Evolutionary conservation across 1,284 basidiomycete species (phyloP).

Genomic region (Heterobasidion annosum): DNA sequence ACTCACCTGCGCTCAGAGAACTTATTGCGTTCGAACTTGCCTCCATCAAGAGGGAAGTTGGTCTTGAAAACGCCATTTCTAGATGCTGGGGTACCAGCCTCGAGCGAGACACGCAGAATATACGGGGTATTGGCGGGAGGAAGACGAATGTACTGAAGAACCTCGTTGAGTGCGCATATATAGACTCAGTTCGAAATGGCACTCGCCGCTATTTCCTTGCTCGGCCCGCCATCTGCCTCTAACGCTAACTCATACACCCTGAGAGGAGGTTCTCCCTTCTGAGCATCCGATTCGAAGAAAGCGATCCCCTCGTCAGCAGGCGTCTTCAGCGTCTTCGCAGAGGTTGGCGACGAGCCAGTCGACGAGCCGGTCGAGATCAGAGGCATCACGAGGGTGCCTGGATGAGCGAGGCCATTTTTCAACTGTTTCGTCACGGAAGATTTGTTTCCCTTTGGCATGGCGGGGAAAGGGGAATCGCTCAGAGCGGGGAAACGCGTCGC

Average conservation of each 20-base stretch:
- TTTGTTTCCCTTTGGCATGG: slow-evolving; percentile 3
- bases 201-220: slow-evolving; percentile 74
- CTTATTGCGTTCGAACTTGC: slow-evolving; percentile 68
- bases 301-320: slow-evolving; percentile 87
- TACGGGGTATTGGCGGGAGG: slow-evolving; percentile 88
- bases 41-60: slow-evolving; percentile 91
- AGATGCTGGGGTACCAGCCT: slow-evolving; percentile 82
- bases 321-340: slow-evolving; percentile 60
- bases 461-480: neutral
- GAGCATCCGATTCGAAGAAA: slow-evolving; percentile 64
- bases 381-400: slow-evolving; percentile 7
- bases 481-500: neutral
- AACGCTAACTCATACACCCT: slow-evolving; percentile 80
- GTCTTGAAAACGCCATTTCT: slow-evolving; percentile 88
- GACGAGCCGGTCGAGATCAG: slow-evolving; percentile 1
- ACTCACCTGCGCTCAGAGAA: slow-evolving; percentile 75
- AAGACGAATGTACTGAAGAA: slow-evolving; percentile 80
- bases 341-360: slow-evolving; percentile 15
- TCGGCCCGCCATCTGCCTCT: slow-evolving; percentile 85
- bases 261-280: slow-evolving; percentile 53
- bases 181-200: slow-evolving; percentile 1
- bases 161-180: slow-evolving; percentile 8
- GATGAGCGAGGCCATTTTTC: slow-evolving; percentile 2
- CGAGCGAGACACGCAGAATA: slow-evolving; percentile 80
- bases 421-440: slow-evolving; percentile 3